Evolutionary conservation across 148 eudicot species (phyloP), one percentile per base, ranked within the genome.

Genomic region (Vaccinium macrocarpon): DNA sequence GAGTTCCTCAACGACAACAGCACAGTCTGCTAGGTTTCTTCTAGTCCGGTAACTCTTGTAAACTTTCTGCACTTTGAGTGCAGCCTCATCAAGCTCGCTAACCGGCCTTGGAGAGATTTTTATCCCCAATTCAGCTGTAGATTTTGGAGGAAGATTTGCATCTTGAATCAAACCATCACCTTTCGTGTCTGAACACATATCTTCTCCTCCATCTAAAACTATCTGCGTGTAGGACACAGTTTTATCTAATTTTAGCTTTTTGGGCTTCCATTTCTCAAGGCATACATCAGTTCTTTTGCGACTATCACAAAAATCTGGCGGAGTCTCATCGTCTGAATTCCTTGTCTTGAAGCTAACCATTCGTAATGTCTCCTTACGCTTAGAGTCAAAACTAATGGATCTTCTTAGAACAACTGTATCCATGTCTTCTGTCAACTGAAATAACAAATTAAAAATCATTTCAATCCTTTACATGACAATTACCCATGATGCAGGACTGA

Each of bases 1-100:
- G n/a, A 85, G 84, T 76, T 85, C 87, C 73, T 81, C 87, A 7
- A 81, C 81, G 7, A 81, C 84, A 76, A 85, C 87, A 19, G 84
- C 87, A 76, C 87, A 85, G 68, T 85, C 87, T 81, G 84, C 87
- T 50, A 85, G 87, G 64, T 76, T 85, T 74, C 87, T 85, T 75
- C 87, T 62, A 50, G 87, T 85, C 59, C 83, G 50, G 75, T 85
- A 85, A 42, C 87, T 85, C 81, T 76, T 85, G 76, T 85, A 85
- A 52, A 81, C 62, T 81, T 85, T 85, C 84, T 85, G 87, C 73
- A 85, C 75, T 68, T 46, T 76, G 7, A 85, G 6, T 10, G 87
- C 84, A 81, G 87, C 87, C 52, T 74, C 76, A 51, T 81, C 81
- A 21, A 85, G 84, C 56, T 85, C 49, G 1, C 76, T 38, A 46